Evolutionary conservation across 495 filamentous ascomycete species (phyloP).

Genomic region (Tuber calosporum): DNA sequence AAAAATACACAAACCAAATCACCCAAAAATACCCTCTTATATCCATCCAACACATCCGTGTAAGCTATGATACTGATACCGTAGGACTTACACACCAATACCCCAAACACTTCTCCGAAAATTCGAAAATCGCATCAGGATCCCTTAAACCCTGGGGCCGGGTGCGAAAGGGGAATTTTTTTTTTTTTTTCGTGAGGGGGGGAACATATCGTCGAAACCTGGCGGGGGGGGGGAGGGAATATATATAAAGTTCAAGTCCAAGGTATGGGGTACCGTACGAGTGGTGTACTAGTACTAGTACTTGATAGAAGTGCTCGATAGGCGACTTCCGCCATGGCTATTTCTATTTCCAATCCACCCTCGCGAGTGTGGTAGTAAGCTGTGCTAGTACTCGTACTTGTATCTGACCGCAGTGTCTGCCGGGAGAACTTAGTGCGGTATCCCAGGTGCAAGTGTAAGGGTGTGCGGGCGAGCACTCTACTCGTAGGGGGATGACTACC

Average conservation of each 20-base stretch:
- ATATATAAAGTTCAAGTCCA: not conserved
- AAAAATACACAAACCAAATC: not conserved
- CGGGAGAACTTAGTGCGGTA: not conserved
- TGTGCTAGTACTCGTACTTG: too few species aligned
- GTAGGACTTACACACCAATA: not conserved
- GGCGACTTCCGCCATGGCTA: not conserved
- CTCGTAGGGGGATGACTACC: not conserved
- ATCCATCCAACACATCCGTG: not conserved
- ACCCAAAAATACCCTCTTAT: not conserved
- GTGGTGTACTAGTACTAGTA: too few species aligned
- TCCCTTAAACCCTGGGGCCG: not conserved
- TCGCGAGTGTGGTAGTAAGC: not conserved
- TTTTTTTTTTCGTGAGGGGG: too few species aligned
- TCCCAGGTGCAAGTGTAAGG: too few species aligned
- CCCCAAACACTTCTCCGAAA: not conserved
- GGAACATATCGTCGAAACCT: not conserved
- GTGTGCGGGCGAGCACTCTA: not conserved
- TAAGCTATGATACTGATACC: not conserved
- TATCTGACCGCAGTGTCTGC: not conserved
- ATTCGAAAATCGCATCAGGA: not conserved
- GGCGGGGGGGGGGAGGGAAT: too few species aligned
- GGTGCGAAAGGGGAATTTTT: too few species aligned
- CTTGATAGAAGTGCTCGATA: too few species aligned
- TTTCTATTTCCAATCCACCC: not conserved
- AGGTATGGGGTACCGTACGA: too few species aligned